These are phyloP conservation scores for Chlamydomonas incerta DNA, from an alignment of 139 green algal genomes.

Conservation along the genomic window DNA sequence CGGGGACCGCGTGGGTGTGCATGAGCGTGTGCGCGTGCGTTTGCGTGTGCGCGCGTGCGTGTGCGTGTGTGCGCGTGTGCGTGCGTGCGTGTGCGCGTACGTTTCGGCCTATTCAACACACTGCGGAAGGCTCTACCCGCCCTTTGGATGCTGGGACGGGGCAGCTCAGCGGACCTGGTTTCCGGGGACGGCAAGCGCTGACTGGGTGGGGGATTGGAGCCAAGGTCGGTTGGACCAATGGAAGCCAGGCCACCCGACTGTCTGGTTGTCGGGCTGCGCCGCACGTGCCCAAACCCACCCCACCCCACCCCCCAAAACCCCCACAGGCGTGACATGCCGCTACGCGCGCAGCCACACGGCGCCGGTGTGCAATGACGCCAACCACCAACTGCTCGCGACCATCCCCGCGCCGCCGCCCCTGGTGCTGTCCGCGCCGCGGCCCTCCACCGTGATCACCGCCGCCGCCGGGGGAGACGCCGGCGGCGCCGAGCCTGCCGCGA, in stretches of 20 bases:
- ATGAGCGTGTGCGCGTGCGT: too few species aligned
- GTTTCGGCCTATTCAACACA: too few species aligned
- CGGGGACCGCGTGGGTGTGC: neutral
- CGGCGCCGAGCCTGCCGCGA: neutral
- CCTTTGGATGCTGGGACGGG: too few species aligned
- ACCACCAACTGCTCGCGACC: conserved; percentile 34
- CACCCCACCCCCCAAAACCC: neutral
- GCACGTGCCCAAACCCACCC: neutral
- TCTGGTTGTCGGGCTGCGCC: neutral
- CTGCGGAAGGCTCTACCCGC: too few species aligned
- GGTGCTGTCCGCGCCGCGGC: too few species aligned
- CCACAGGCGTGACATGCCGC: conserved; percentile 69
- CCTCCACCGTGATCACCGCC: neutral
- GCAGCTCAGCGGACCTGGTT: too few species aligned
- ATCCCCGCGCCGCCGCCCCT: neutral
- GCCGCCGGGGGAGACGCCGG: conserved; percentile 2
- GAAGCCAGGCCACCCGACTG: neutral
- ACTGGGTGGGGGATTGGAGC: neutral
- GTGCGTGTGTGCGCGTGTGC: too few species aligned
- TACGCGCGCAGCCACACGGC: conserved; percentile 69
- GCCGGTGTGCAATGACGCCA: neutral
- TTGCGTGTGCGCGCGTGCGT: too few species aligned
- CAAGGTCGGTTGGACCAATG: too few species aligned
- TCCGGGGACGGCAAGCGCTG: too few species aligned
- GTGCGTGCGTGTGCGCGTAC: too few species aligned